phyloP scores from a whole-genome alignment of 176 grass and related monocot genomes.

The Eremochloa ophiuroides region DNA sequence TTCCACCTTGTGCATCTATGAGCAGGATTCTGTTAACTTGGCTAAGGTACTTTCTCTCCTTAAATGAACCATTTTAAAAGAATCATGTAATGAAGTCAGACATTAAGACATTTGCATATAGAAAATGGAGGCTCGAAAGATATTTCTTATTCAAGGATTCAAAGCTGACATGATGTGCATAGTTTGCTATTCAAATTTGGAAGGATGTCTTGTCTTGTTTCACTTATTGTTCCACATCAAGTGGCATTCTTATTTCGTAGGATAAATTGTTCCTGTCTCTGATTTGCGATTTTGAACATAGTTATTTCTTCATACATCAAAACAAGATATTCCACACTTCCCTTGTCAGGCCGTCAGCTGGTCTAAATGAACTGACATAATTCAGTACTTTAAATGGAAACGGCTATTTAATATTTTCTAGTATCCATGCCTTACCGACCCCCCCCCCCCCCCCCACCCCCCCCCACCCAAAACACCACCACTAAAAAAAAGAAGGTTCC shows the following conservation, averaged over 20 bases:
- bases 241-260: not conserved
- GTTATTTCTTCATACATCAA: not conserved
- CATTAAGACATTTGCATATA: not conserved
- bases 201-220: not conserved
- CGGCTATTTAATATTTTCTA: not conserved
- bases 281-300: not conserved
- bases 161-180: not conserved
- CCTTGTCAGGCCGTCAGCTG: not conserved
- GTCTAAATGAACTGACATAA: conserved; percentile 1
- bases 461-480: no score
- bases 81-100: not conserved
- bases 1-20: conserved; percentile 64
- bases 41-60: conserved; percentile 57
- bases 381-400: not conserved
- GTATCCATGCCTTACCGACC: not conserved
- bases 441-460: no score
- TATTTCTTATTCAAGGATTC: not conserved
- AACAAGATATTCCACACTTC: not conserved
- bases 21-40: conserved; percentile 62
- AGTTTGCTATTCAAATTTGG: conserved; percentile 8
- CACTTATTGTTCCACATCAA: not conserved
- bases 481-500: no score
- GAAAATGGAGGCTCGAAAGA: not conserved
- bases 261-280: not conserved
- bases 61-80: conserved; percentile 9